phyloP scores from a whole-genome alignment of 2,329 filamentous ascomycete genomes.

The Dendryphion nanum region DNA sequence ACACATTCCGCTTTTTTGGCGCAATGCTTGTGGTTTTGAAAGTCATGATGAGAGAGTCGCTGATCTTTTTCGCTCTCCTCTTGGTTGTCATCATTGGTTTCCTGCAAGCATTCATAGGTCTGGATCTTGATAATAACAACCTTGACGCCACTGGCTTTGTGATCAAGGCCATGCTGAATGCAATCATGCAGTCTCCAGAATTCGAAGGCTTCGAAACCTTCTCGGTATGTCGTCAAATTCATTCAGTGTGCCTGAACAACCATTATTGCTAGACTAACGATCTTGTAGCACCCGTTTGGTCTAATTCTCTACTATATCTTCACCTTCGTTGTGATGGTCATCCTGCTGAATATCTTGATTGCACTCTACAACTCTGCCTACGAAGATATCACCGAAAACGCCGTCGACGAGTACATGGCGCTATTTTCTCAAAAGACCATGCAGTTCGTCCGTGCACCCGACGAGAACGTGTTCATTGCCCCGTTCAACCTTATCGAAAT shows the following conservation, averaged over 20 bases:
- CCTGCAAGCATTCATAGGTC: conserved; percentile 88
- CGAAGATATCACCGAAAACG: conserved; percentile 88
- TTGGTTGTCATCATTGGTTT: conserved; percentile 82
- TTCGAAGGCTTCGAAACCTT: conserved; percentile 89
- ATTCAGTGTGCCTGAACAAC: background rate
- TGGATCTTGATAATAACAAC: conserved; percentile 77
- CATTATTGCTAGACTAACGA: conserved; percentile 5
- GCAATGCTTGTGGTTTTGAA: conserved; percentile 97
- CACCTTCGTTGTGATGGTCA: conserved; percentile 94
- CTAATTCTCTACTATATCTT: conserved; percentile 96
- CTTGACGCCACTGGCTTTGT: conserved; percentile 66
- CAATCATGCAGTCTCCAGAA: conserved; percentile 87
- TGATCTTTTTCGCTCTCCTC: conserved; percentile 94
- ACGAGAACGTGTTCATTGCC: conserved; percentile 97
- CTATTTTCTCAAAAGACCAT: conserved; percentile 93
- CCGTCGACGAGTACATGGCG: conserved; percentile 92
- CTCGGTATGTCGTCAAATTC: conserved; percentile 45
- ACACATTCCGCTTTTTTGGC: conserved; percentile 92
- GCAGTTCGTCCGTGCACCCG: conserved; percentile 92
- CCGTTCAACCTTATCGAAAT: conserved; percentile 95
- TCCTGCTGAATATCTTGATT: conserved; percentile 93
- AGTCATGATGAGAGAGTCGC: conserved; percentile 63
- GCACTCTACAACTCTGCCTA: conserved; percentile 97
- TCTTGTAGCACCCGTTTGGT: conserved; percentile 73
- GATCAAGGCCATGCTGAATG: conserved; percentile 79